Conservation (phyloP, 768 basidiomycete species). For the Mycena pura region DNA sequence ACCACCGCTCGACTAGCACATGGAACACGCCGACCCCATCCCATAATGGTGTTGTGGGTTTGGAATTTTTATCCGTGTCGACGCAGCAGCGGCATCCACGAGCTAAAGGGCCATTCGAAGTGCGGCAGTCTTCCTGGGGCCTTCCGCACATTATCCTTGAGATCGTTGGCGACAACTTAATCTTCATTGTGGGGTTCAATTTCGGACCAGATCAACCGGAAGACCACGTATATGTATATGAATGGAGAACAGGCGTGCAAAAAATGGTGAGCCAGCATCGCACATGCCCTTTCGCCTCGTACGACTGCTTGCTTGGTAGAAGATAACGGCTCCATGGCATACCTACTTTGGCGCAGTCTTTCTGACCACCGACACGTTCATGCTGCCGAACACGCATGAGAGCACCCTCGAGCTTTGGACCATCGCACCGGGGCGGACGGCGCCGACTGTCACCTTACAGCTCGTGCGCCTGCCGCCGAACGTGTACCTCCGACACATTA, state of each 20-base stretch:
- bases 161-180: conserved; percentile 52
- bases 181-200: conserved; percentile 42
- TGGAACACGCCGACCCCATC: neutral
- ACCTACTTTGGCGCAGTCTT: conserved; percentile 34
- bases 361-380: conserved; percentile 31
- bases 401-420: conserved; percentile 35
- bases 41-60: neutral
- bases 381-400: conserved; percentile 33
- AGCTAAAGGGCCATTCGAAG: conserved; percentile 39
- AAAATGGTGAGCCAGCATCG: conserved; percentile 39
- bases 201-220: neutral
- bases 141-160: conserved; percentile 49
- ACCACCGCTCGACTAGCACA: neutral
- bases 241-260: conserved; percentile 49
- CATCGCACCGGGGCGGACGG: conserved; percentile 42
- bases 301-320: conserved; percentile 6
- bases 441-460: conserved; percentile 33
- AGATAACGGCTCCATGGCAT: conserved; percentile 15
- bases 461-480: conserved; percentile 40
- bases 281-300: neutral
- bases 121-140: conserved; percentile 31
- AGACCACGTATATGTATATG: conserved; percentile 46
- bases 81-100: conserved; percentile 44
- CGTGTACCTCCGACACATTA: conserved; percentile 32
- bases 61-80: conserved; percentile 43